Percentiles rank a stretch among this genome's conserved stretches.
Conservation (phyloP, 2,329 filamentous ascomycete species). For the Knoxdaviesia capensis region DNA sequence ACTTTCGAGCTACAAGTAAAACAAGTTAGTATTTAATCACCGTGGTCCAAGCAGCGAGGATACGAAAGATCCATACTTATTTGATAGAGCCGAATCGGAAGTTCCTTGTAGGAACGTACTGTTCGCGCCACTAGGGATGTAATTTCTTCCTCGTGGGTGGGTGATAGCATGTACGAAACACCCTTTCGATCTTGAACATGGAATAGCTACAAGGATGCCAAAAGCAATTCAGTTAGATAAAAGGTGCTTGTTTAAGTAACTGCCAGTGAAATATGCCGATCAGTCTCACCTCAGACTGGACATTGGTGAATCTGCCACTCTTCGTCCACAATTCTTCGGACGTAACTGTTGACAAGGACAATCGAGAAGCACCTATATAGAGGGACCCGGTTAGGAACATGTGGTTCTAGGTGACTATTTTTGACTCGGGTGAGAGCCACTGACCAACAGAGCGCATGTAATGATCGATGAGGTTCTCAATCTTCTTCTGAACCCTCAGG, state of each 20-base stretch:
- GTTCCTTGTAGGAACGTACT: constrained; percentile 63
- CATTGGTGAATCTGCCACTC: constrained; percentile 49
- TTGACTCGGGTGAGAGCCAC: neutral
- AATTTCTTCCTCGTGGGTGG: constrained; percentile 95
- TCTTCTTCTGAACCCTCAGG: constrained; percentile 68
- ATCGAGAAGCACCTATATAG: constrained; percentile 48
- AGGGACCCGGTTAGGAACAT: constrained; percentile 4
- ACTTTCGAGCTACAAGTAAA: constrained; percentile 51
- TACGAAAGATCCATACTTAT: constrained; percentile 35
- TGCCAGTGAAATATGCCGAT: too few relatives aligned
- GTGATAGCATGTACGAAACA: constrained; percentile 55
- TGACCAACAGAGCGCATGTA: constrained; percentile 62
- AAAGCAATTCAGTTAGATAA: neutral
- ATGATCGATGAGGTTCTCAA: constrained; percentile 69
- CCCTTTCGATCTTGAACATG: constrained; percentile 62
- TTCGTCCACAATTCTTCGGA: constrained; percentile 66
- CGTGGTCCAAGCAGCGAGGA: neutral
- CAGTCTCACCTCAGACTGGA: too few relatives aligned
- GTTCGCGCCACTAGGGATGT: constrained; percentile 57
- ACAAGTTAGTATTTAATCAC: neutral
- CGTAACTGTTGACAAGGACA: constrained; percentile 69
- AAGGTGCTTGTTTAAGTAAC: neutral
- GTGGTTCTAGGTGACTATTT: constrained; percentile 3
- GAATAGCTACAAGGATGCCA: constrained; percentile 42
- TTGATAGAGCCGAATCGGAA: constrained; percentile 79